Percentiles rank a stretch among this genome's conserved stretches.
Conservation (phyloP, 148 eudicot genomes). For the Vaccinium corymbosum region DNA sequence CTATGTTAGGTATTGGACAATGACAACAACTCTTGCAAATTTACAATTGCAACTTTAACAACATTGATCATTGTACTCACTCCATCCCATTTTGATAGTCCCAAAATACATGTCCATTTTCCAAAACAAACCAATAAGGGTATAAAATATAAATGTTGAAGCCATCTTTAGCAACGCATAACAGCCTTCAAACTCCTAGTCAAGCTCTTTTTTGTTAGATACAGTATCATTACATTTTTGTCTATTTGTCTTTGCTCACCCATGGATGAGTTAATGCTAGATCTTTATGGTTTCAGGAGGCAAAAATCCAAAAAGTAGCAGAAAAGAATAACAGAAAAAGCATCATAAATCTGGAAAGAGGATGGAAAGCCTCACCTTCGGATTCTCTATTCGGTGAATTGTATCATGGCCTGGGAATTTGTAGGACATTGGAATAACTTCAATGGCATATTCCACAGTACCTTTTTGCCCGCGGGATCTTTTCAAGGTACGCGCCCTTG, state of each 20-base stretch:
- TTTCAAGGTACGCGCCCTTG: not conserved
- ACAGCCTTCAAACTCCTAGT: not conserved
- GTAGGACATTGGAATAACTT: not conserved
- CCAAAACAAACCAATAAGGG: too few relatives aligned
- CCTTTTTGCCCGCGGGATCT: not conserved
- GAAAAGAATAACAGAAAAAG: not conserved
- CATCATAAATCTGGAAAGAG: not conserved
- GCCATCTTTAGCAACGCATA: not conserved
- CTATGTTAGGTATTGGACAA: too few relatives aligned
- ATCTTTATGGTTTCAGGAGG: too few relatives aligned
- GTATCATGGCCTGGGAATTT: not conserved
- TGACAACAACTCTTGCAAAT: too few relatives aligned
- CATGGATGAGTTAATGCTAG: too few relatives aligned
- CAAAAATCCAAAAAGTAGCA: too few relatives aligned
- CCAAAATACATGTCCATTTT: too few relatives aligned
- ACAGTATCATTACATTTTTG: not conserved
- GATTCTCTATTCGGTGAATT: not conserved
- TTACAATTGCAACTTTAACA: too few relatives aligned
- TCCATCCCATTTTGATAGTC: too few relatives aligned
- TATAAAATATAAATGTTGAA: not conserved
- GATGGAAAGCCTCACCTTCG: constrained; percentile 1
- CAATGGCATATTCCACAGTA: not conserved
- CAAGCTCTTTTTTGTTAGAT: not conserved
- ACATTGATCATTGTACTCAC: too few relatives aligned
- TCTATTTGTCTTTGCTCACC: not conserved